These are phyloP conservation scores for Alternaria solani DNA, from an alignment of 2,329 filamentous ascomycete species.

Conservation along the genomic window DNA sequence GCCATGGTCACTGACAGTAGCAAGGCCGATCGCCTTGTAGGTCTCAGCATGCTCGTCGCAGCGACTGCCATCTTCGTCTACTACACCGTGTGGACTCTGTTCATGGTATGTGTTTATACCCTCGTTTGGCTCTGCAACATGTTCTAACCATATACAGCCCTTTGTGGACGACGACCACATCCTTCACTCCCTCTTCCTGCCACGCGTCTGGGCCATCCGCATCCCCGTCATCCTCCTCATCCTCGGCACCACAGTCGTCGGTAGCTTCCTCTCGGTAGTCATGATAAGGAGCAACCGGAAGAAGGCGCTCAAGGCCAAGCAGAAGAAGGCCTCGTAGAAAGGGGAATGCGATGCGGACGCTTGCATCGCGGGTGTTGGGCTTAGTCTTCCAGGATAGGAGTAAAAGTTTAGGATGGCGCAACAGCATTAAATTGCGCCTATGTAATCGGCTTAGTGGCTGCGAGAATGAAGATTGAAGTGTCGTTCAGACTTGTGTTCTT, in stretches of 20 bases:
- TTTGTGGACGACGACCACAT: constrained; percentile 96
- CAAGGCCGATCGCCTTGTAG: constrained; percentile 89
- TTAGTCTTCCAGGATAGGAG: neutral
- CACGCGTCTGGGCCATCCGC: constrained; percentile 97
- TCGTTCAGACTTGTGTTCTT: neutral
- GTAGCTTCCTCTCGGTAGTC: constrained; percentile 92
- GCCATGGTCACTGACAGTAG: neutral
- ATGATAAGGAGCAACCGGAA: constrained; percentile 99
- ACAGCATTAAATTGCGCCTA: neutral
- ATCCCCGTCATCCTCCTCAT: constrained; percentile 97
- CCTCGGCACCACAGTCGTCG: constrained; percentile 89
- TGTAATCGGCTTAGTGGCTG: neutral
- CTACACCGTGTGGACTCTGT: constrained; percentile 96
- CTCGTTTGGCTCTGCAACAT: neutral
- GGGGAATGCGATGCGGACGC: neutral
- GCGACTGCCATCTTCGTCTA: constrained; percentile 81
- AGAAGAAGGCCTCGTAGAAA: constrained; percentile 75
- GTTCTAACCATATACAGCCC: constrained; percentile 65
- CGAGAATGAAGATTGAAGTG: neutral
- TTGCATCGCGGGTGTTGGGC: neutral
- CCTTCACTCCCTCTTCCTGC: constrained; percentile 93
- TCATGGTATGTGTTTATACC: constrained; percentile 76
- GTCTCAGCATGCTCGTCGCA: constrained; percentile 77
- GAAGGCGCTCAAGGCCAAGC: constrained; percentile 93
- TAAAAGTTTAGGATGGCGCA: neutral